Conservation (phyloP, 2,329 filamentous ascomycete genomes). For the Mycocentrospora acerina region DNA sequence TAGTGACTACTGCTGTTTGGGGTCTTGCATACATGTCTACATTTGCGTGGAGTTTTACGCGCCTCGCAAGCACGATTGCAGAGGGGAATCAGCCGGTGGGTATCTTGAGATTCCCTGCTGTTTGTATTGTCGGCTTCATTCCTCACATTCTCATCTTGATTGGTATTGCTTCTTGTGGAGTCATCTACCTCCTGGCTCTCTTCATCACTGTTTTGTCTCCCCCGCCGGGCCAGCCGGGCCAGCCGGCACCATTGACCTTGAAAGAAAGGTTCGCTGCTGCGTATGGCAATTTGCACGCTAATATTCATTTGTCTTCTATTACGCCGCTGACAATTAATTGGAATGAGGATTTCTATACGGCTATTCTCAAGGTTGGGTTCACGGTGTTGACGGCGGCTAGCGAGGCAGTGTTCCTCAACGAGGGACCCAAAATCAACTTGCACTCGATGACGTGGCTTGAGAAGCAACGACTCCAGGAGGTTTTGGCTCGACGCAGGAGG, state of each 20-base stretch:
- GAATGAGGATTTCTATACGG: conserved; percentile 95
- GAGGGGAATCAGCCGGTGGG: conserved; percentile 58
- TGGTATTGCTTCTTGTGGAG: conserved; percentile 73
- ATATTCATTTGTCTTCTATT: conserved; percentile 72
- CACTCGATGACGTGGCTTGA: conserved; percentile 87
- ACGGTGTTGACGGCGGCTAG: conserved; percentile 88
- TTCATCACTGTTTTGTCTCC: conserved; percentile 71
- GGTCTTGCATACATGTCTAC: conserved; percentile 85
- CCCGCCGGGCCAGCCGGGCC: conserved; percentile 52
- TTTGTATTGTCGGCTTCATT: conserved; percentile 92
- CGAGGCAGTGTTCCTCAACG: conserved; percentile 93
- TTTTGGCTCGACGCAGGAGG: conserved; percentile 57
- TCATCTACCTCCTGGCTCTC: conserved; percentile 78
- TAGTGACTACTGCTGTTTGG: conserved; percentile 87
- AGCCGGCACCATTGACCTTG: conserved; percentile 48
- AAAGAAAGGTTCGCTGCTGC: conserved; percentile 67
- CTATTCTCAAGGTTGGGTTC: conserved; percentile 82
- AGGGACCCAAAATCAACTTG: conserved; percentile 74
- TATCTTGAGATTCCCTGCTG: conserved; percentile 84
- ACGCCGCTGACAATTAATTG: conserved; percentile 72
- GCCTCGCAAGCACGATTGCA: conserved; percentile 39
- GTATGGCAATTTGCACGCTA: conserved; percentile 88
- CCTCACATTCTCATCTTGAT: conserved; percentile 85
- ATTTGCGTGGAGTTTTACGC: conserved; percentile 72
- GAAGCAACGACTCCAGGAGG: conserved; percentile 76